phyloP scores from a whole-genome alignment of 257 asterid species.

The Penstemon newberryi region DNA sequence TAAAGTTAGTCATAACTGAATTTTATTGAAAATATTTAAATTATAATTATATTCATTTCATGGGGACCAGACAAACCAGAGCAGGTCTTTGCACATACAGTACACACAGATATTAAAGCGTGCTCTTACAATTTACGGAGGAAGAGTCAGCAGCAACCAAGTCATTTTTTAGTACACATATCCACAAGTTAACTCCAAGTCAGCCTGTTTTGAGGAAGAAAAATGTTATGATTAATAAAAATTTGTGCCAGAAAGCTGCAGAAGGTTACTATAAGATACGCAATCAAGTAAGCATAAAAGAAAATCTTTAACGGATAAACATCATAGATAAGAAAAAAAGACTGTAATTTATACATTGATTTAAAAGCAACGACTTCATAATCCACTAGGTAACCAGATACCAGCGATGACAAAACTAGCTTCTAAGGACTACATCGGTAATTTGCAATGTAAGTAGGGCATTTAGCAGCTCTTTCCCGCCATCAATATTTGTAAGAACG shows the following conservation, averaged over 20 bases:
- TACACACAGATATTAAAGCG: too few species aligned
- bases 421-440: too few species aligned
- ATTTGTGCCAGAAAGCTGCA: slow-evolving; percentile 16
- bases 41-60: too few species aligned
- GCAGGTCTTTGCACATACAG: too few species aligned
- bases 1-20: too few species aligned
- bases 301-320: slow-evolving; percentile 7
- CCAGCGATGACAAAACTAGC: too few species aligned
- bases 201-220: slow-evolving; percentile 31
- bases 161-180: too few species aligned
- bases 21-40: too few species aligned
- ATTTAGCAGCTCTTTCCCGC: too few species aligned
- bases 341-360: background rate
- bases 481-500: too few species aligned
- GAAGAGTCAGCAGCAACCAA: background rate
- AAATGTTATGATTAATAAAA: background rate
- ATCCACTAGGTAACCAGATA: slow-evolving; percentile 6
- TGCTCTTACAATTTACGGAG: background rate
- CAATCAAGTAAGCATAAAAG: background rate
- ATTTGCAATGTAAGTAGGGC: too few species aligned
- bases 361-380: slow-evolving; percentile 2
- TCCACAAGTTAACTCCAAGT: slow-evolving; percentile 16
- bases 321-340: background rate
- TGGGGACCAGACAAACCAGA: too few species aligned
- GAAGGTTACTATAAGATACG: background rate